Evolutionary conservation across 306 rosid genomes (phyloP).

Genomic region (Prunus mira): DNA sequence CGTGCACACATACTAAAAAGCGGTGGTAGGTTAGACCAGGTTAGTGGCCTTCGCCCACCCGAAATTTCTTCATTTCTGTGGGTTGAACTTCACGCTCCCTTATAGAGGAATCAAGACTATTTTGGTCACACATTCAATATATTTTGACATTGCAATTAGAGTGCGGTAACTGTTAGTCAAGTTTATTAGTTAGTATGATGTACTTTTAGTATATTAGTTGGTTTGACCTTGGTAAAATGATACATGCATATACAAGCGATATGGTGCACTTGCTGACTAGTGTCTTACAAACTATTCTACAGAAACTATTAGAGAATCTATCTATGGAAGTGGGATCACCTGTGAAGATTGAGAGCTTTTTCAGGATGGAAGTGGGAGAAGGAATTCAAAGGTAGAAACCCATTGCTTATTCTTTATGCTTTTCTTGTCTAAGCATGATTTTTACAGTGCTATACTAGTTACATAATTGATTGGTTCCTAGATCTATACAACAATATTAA

Average conservation of each 20-base stretch:
- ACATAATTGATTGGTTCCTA: not conserved
- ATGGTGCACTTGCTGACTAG: conserved; percentile 3
- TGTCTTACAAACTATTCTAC: conserved; percentile 29
- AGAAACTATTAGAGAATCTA: conserved; percentile 65
- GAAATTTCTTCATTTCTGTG: not conserved
- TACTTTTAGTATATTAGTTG: not conserved
- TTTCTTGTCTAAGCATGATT: not conserved
- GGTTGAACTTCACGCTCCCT: not conserved
- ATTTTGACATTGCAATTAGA: not conserved
- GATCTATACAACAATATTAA: not conserved
- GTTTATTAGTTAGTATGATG: not conserved
- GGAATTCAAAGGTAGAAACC: conserved; percentile 70
- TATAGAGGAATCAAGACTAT: not conserved
- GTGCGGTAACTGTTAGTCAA: not conserved
- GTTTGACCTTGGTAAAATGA: not conserved
- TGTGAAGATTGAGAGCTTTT: conserved; percentile 73
- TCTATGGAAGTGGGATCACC: conserved; percentile 83
- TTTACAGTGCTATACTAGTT: not conserved
- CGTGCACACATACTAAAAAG: not conserved
- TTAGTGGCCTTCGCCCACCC: not conserved
- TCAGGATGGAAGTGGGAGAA: conserved; percentile 92
- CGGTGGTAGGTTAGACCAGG: not conserved
- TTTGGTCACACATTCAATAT: too few relatives aligned
- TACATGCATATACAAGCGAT: not conserved
- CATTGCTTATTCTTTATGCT: not conserved